A percentile compares a stretch with the other conserved stretches of the same genome.
Evolutionary conservation across 169 alveolate genomes (phyloP).

Genomic region (Blepharisma undulans): DNA sequence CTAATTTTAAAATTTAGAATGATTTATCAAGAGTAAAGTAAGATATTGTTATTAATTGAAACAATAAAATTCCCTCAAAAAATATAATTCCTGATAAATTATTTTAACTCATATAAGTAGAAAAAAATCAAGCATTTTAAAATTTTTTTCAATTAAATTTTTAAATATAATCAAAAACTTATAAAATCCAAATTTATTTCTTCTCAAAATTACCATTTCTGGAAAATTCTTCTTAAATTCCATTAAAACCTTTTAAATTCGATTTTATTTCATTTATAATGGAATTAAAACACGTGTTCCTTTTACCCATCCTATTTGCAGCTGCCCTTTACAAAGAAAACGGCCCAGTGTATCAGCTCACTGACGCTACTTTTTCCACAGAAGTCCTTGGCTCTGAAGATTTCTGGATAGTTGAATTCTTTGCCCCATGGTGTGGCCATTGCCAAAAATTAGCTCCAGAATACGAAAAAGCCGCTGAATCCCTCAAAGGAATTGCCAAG

Average conservation of each 20-base stretch:
- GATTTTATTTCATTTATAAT: background rate
- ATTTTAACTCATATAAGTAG: no score
- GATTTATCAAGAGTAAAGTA: no score
- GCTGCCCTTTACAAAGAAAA: slow-evolving; percentile 45
- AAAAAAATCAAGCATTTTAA: no score
- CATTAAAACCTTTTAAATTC: background rate
- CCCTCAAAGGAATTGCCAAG: slow-evolving; percentile 50
- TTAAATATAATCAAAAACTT: no score
- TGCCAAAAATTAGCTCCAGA: slow-evolving; percentile 35
- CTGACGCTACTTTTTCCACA: slow-evolving; percentile 64
- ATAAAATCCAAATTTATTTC: background rate
- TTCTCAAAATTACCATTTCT: background rate
- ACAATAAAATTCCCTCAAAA: no score
- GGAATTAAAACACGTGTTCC: slow-evolving; percentile 9
- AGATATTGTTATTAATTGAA: no score
- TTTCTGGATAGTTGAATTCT: slow-evolving; percentile 59
- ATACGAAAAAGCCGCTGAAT: background rate
- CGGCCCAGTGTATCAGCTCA: slow-evolving; percentile 71
- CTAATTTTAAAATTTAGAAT: no score
- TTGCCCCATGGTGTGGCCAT: slow-evolving; percentile 56
- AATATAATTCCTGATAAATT: no score
- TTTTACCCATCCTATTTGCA: background rate
- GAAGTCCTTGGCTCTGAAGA: slow-evolving; percentile 67
- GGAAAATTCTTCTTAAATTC: background rate
- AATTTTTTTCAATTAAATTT: no score